Evolutionary conservation across 1,284 basidiomycete genomes (phyloP).

Genomic region (Agaricales sp.): DNA sequence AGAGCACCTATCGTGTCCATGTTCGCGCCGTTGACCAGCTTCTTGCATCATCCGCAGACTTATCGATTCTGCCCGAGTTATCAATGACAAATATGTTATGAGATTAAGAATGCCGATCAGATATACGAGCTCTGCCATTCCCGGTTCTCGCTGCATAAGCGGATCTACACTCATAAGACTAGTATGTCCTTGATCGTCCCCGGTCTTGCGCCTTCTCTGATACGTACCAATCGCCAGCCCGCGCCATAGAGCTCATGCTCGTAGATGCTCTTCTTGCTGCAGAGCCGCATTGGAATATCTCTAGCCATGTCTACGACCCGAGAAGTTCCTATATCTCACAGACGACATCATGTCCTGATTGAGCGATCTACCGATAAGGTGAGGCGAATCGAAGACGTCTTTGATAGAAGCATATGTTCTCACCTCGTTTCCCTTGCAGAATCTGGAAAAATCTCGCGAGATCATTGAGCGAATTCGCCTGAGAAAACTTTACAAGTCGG

Average conservation of each 20-base stretch:
- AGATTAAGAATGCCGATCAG: slow-evolving; percentile 69
- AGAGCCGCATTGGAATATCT: slow-evolving; percentile 50
- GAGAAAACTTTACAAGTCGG: slow-evolving; percentile 57
- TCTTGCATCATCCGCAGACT: slow-evolving; percentile 33
- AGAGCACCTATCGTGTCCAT: neutral
- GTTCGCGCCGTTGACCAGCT: slow-evolving; percentile 20
- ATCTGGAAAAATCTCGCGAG: slow-evolving; percentile 42
- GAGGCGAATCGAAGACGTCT: slow-evolving; percentile 7
- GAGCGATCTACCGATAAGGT: slow-evolving; percentile 39
- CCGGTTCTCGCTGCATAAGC: slow-evolving; percentile 67
- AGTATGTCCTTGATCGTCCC: slow-evolving; percentile 26
- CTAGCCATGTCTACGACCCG: slow-evolving; percentile 45
- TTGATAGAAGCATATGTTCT: neutral
- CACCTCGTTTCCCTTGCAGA: slow-evolving; percentile 26
- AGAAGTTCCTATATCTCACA: slow-evolving; percentile 51
- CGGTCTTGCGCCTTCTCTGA: no score
- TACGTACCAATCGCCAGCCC: slow-evolving; percentile 29
- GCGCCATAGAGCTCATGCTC: slow-evolving; percentile 72
- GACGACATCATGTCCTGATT: slow-evolving; percentile 57
- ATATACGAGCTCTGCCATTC: slow-evolving; percentile 64
- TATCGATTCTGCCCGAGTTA: slow-evolving; percentile 61
- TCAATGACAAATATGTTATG: slow-evolving; percentile 66
- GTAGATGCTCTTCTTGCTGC: slow-evolving; percentile 61
- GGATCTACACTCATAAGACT: slow-evolving; percentile 69
- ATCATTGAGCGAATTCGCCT: slow-evolving; percentile 50